Evolutionary conservation across 2,329 filamentous ascomycete genomes (phyloP), one percentile per base, ranked within the genome.

Genomic region (Clarireedia monteithiana): DNA sequence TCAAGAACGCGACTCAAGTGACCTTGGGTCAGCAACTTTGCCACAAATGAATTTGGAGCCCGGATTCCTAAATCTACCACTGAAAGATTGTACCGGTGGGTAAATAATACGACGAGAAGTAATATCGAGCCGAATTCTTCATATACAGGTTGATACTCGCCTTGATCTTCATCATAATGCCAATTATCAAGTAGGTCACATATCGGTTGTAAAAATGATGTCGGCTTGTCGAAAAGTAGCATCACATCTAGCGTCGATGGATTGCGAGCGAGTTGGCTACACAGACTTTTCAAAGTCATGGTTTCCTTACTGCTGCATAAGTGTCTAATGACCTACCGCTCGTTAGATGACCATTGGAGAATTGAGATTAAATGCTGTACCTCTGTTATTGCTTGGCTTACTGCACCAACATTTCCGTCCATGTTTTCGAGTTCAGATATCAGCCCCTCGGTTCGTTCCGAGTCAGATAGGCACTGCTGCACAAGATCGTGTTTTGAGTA

Each of bases 321-420:
- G 60, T 83, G 81, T 23, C 80, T 77, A 64, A 91, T 80, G 34
- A 88, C 78, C 84, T 87, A 46, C 7, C 39, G 14, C 27, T 10
- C 9, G 10, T 67, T 58, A 67, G 56, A 38, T 20, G 40, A 44
- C 50, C 12, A 3, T 39, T 42, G 46, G n/a, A 14, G 15, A 12
- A 20, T 23, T 4, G 6, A 20, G 42, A 26, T 5, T 6, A 27
- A 26, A 26, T 17, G 76, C 63, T 56, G 40, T 69, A 86, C 85
- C 74, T 89, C 86, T 40, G 84, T 81, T 46, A 91, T 75, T 2
- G 91, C 91, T 58, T 86, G 84, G 50, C 87, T 88, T 17, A 95
- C 89, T 2, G 90, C 89, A 2, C 89, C 90, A 2, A 89, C 89
- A 69, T 96, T 96, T 1, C 92, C 92, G 65, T 95, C 89, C 79